Evolutionary conservation across 345 rosid genomes (phyloP), one percentile per base, ranked within the genome.

Genomic region (Sisymbrium altissimum): DNA sequence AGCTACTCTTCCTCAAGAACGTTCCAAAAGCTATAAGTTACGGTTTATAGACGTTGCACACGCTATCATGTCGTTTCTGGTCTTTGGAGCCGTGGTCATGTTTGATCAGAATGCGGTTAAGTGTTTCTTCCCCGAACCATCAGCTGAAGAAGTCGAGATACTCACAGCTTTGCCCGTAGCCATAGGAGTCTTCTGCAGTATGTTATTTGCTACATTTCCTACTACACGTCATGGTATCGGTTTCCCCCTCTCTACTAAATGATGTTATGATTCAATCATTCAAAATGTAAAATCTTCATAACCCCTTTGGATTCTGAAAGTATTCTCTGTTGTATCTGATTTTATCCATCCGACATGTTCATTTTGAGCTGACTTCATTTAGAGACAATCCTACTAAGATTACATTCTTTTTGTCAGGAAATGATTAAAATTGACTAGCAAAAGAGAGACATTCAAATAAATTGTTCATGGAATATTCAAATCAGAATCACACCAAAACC

Each of bases 191-290:
- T 23, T 88, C 4, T 83, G 93, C 44, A 89, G 93, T 57, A 84
- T 92, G 93, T 21, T 92, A 75, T 94, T 92, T 32, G 85, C 86
- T 46, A 83, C 78, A 17, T 94, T 94, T 59, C 98, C 98, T 1
- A 88, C 93, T 21, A 77, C 77, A 52, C 96, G 97, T 41, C 93
- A 89, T 49, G 97, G 98, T 33, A 82, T 94, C n/a, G 98, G 98
- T 38, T 91, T 91, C 60, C 89, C 96, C 2, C 17, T 83, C 14
- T 60, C 74, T 60, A 46, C 29, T n/a, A 32, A 48, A 58, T 74
- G 43, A 66, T 46, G 33, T 27, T 59, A 33, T 74, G 13, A 12
- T 21, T 23, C 19, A 38, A 7, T 7, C 18, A 53, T 53, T 53
- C 8, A 12, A 17, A 29, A 12, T 56, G 66, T 36, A 29, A 54